A percentile compares a stretch with the other conserved stretches of the same genome.
phyloP scores from a whole-genome alignment of 2,329 filamentous ascomycete genomes.

The Colletotrichum spinosum region DNA sequence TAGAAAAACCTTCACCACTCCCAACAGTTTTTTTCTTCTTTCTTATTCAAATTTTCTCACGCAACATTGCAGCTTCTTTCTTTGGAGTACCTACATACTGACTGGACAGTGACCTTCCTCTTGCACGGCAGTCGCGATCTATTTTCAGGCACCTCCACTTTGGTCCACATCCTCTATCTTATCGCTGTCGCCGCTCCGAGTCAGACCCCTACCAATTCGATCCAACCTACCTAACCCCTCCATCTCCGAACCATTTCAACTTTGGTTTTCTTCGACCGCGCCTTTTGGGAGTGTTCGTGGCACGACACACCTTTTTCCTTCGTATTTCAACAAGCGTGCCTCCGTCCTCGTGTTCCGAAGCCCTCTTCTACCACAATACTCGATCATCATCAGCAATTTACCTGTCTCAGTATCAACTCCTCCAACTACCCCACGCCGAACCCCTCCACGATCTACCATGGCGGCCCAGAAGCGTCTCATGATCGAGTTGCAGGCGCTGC shows the following conservation, averaged over 20 bases:
- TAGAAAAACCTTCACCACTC: no score
- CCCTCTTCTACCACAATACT: no score
- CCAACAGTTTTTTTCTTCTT: no score
- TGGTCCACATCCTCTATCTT: conserved; percentile 23
- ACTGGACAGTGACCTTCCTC: no score
- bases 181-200: conserved; percentile 25
- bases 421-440: no score
- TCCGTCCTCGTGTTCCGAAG: no score
- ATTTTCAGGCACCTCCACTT: neutral
- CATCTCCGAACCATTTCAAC: conserved; percentile 12
- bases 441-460: conserved; percentile 46
- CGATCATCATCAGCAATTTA: no score
- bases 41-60: no score
- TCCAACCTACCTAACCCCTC: conserved; percentile 28
- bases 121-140: neutral
- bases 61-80: neutral
- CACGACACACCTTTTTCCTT: neutral
- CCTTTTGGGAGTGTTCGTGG: conserved; percentile 17
- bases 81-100: neutral
- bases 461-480: conserved; percentile 79
- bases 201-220: conserved; percentile 30
- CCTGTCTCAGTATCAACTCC: no score
- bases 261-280: conserved; percentile 14
- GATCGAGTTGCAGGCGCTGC: conserved; percentile 85
- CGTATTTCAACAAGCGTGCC: neutral